These are phyloP conservation scores for Fusarium sp. DNA, from an alignment of 2,329 filamentous ascomycete species.

Conservation along the genomic window DNA sequence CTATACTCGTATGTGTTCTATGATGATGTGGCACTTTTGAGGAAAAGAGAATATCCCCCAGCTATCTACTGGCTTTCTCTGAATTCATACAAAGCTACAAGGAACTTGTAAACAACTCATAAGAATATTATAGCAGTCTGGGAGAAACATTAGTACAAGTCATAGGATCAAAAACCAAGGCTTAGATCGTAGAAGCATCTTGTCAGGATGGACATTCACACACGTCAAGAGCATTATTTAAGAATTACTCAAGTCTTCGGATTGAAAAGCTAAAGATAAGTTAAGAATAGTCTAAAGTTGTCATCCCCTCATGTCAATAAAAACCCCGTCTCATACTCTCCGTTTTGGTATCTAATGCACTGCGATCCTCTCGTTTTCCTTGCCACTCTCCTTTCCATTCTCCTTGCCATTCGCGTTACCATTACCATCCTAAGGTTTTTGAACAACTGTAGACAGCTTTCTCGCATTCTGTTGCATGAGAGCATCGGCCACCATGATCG, in stretches of 20 bases:
- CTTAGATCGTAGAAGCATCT: not conserved
- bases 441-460: conserved; percentile 52
- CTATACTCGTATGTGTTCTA: not conserved
- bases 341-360: conserved; percentile 27
- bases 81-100: not conserved
- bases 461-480: conserved; percentile 82
- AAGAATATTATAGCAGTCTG: not conserved
- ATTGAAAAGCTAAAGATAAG: not conserved
- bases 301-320: conserved; percentile 27
- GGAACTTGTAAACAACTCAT: not conserved
- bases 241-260: not conserved
- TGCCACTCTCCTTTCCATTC: not conserved
- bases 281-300: not conserved
- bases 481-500: conserved; percentile 87
- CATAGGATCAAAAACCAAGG: not conserved
- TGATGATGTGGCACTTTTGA: not conserved
- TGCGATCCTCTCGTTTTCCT: not conserved
- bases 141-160: not conserved
- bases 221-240: not conserved
- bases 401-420: not conserved
- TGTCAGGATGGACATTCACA: not conserved
- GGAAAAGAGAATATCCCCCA: not conserved
- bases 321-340: conserved; percentile 15
- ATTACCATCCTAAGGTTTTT: conserved; percentile 16
- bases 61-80: not conserved